Base-by-base conservation (phyloP, 805 yeast genomes). In the Metschnikowia henanensis region DNA sequence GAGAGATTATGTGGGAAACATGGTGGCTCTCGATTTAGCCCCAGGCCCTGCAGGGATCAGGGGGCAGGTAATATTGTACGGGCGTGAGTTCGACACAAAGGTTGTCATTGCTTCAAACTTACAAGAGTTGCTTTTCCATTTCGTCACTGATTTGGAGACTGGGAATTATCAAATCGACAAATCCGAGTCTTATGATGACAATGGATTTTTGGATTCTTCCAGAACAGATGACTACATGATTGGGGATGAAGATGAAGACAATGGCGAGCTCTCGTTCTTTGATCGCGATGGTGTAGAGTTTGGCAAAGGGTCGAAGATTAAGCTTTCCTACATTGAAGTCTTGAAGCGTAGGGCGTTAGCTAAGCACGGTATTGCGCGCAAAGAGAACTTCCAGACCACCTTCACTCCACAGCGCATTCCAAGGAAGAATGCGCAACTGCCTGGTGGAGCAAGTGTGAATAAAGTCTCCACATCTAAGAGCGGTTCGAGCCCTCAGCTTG, bases 201-300 rank as follows among this genome's bases (percentile, higher is more conserved):
- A 54, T 32, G 76, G 76, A 3, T 71, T 53, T 49, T 64, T 71
- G 43, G 70, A 69, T 33, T 47, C 55, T 15, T 54, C 66, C 6
- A 61, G 76, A 45, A 58, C 62, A 43, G 75, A 70, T 47, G 73
- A 68, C 50, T 68, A 64, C 53, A 61, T 57, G 62, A 58, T 71
- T 55, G 76, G 75, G 7, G 75, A 70, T 39, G 74, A 70, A 48
- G 76, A 71, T 41, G 76, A 69, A 50, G 74, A 61, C 35, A 64
- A 67, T 49, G 76, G 76, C 6, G 75, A 72, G 47, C 68, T 72
- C 41, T 46, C 56, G 19, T 72, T 61, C 47, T 62, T 50, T 41
- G 76, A 72, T 46, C 60, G 61, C 42, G 70, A 61, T 30, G 63
- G 64, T 6, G 57, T 59, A 15, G 75, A 70, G 53, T 68, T 71